Conservation (phyloP, 2,329 filamentous ascomycete genomes). For the Herpotrichia juniperi region DNA sequence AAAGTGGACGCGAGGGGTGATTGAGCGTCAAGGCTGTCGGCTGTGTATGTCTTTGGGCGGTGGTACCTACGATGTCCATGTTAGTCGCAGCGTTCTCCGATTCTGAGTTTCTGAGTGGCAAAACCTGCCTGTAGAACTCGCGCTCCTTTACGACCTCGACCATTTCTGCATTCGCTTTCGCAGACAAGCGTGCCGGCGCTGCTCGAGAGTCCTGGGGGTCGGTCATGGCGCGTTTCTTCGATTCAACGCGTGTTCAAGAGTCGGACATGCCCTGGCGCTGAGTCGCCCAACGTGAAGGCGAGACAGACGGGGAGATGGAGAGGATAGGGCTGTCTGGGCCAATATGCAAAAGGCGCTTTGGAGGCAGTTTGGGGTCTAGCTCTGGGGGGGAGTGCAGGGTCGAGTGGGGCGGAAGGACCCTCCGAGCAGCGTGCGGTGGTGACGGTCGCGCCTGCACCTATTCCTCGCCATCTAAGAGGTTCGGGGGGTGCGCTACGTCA, state of each 20-base stretch:
- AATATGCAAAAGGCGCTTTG: too few species aligned
- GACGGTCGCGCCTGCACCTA: not conserved
- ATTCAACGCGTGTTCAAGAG: not conserved
- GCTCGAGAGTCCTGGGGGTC: slow-evolving; percentile 13
- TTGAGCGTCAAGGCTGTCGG: not conserved
- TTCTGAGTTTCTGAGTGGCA: not conserved
- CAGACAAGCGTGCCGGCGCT: slow-evolving; percentile 13
- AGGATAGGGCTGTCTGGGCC: too few species aligned
- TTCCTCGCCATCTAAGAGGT: not conserved
- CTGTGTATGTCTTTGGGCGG: slow-evolving; percentile 22
- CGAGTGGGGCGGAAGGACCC: slow-evolving; percentile 2
- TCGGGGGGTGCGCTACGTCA: slow-evolving; percentile 10
- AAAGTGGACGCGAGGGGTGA: slow-evolving; percentile 9
- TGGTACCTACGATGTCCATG: slow-evolving; percentile 31
- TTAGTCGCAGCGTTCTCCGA: slow-evolving; percentile 3
- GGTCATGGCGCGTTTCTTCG: not conserved
- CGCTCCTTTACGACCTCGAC: slow-evolving; percentile 36
- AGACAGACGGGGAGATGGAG: slow-evolving; percentile 12
- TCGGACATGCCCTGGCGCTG: not conserved
- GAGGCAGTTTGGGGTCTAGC: not conserved
- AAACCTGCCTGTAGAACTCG: slow-evolving; percentile 43
- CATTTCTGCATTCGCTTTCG: slow-evolving; percentile 24
- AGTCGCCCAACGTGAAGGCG: not conserved
- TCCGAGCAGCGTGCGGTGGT: not conserved
- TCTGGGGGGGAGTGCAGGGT: slow-evolving; percentile 1